Evolutionary conservation across 2,329 filamentous ascomycete genomes (phyloP).

Genomic region (Paradendryphiella salina): DNA sequence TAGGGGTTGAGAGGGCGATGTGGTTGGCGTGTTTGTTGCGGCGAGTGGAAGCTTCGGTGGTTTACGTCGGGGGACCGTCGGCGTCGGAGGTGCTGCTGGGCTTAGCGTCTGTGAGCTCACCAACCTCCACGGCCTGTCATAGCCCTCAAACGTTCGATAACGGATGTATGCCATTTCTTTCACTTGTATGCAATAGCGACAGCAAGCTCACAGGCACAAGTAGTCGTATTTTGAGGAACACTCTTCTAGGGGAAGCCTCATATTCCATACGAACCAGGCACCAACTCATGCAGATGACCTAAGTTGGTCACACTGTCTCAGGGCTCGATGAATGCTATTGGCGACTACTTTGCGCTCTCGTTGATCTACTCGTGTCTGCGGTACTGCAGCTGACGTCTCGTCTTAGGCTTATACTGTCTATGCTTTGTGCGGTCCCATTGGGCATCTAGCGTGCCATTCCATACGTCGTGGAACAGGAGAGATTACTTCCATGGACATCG

Average conservation of each 20-base stretch:
- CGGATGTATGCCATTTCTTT: constrained; percentile 40
- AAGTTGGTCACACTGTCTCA: constrained; percentile 38
- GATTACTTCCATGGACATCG: constrained; percentile 6
- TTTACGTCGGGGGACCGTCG: constrained; percentile 26
- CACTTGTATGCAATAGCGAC: background rate
- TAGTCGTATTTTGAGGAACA: background rate
- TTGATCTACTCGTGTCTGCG: constrained; percentile 4
- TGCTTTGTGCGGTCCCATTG: constrained; percentile 12
- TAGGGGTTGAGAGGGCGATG: constrained; percentile 17
- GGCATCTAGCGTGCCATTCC: constrained; percentile 1
- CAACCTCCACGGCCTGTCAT: constrained; percentile 26
- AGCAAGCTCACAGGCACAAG: background rate
- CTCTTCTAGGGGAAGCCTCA: background rate
- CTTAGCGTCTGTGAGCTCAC: constrained; percentile 24
- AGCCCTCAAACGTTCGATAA: constrained; percentile 44
- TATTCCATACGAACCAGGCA: constrained; percentile 13
- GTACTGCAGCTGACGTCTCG: constrained; percentile 5
- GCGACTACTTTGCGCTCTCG: constrained; percentile 3
- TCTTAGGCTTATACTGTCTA: background rate
- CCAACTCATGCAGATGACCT: constrained; percentile 33
- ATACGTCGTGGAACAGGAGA: constrained; percentile 7
- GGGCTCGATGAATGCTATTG: constrained; percentile 18
- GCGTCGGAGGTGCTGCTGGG: constrained; percentile 29
- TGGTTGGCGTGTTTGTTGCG: constrained; percentile 30
- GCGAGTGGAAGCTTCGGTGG: constrained; percentile 33